Conservation (phyloP, 495 filamentous ascomycete species). For the Acidomyces sp. region DNA sequence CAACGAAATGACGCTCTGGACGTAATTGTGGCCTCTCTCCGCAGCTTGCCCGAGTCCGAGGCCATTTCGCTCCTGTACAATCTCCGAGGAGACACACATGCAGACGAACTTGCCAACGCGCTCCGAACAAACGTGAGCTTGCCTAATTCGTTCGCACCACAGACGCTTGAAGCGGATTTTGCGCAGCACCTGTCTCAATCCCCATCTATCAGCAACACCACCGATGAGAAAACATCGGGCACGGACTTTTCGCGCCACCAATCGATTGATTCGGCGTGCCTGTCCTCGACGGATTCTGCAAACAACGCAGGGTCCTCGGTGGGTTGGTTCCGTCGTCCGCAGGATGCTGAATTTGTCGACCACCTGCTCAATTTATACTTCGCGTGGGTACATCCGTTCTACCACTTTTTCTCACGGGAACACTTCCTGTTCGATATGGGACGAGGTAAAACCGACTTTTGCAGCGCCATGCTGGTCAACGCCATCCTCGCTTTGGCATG, state of each 20-base stretch:
- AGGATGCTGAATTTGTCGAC: constrained; percentile 42
- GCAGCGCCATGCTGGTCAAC: constrained; percentile 62
- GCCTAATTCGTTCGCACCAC: constrained; percentile 14
- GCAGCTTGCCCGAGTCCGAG: constrained; percentile 33
- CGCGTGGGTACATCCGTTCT: constrained; percentile 67
- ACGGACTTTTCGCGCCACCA: neutral
- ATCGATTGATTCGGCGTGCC: constrained; percentile 6
- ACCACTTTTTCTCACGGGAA: constrained; percentile 56
- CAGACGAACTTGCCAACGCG: constrained; percentile 30
- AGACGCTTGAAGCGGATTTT: constrained; percentile 18
- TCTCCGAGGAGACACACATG: constrained; percentile 28
- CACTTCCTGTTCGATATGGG: constrained; percentile 57
- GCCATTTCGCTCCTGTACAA: constrained; percentile 33
- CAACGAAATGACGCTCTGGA: constrained; percentile 30
- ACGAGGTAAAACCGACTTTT: constrained; percentile 44
- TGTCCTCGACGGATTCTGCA: too few species aligned
- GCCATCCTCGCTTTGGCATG: constrained; percentile 61
- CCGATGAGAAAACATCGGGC: neutral
- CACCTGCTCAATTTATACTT: constrained; percentile 63
- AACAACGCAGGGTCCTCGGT: neutral
- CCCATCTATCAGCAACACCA: neutral
- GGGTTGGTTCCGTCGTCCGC: constrained; percentile 51
- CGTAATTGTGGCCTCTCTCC: constrained; percentile 31
- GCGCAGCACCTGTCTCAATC: constrained; percentile 11
- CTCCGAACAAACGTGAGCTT: constrained; percentile 25